Conservation (phyloP, 345 rosid species). For the Anastatica hierochuntica region DNA sequence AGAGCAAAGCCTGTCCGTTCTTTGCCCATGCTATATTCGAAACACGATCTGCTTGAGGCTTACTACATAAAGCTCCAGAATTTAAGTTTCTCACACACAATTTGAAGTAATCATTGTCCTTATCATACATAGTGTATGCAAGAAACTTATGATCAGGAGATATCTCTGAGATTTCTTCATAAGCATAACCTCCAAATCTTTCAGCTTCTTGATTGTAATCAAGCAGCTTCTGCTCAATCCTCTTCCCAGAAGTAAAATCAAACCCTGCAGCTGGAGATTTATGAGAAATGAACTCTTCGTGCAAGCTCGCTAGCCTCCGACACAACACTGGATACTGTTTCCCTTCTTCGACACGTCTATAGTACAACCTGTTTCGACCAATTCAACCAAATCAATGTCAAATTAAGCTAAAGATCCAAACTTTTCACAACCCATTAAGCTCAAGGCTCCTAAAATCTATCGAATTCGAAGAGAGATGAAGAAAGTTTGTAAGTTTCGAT, state of each 20-base stretch:
- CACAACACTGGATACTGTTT: conserved; percentile 81
- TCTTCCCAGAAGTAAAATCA: conserved; percentile 78
- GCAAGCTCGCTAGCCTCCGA: conserved; percentile 59
- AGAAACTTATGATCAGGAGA: conserved; percentile 86
- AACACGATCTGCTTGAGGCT: conserved; percentile 78
- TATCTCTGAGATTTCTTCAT: conserved; percentile 85
- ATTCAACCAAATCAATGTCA: neutral
- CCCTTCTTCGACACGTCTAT: conserved; percentile 86
- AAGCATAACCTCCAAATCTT: conserved; percentile 97
- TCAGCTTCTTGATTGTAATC: conserved; percentile 94
- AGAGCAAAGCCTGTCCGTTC: conserved; percentile 75
- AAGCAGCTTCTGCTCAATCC: conserved; percentile 87
- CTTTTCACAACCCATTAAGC: neutral
- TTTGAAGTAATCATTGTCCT: conserved; percentile 74
- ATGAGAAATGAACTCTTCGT: conserved; percentile 74
- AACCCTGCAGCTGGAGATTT: conserved; percentile 73
- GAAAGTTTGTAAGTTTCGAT: neutral
- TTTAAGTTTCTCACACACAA: conserved; percentile 75
- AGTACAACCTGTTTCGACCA: conserved; percentile 59
- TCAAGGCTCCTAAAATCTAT: neutral
- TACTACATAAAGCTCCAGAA: conserved; percentile 85
- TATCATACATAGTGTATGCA: conserved; percentile 97
- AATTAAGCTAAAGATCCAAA: neutral
- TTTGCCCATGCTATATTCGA: conserved; percentile 87
- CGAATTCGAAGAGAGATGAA: neutral